Evolutionary conservation across 441 rosid species (phyloP), one percentile per base, ranked within the genome.

Genomic region (Eugenia klotzschiana): DNA sequence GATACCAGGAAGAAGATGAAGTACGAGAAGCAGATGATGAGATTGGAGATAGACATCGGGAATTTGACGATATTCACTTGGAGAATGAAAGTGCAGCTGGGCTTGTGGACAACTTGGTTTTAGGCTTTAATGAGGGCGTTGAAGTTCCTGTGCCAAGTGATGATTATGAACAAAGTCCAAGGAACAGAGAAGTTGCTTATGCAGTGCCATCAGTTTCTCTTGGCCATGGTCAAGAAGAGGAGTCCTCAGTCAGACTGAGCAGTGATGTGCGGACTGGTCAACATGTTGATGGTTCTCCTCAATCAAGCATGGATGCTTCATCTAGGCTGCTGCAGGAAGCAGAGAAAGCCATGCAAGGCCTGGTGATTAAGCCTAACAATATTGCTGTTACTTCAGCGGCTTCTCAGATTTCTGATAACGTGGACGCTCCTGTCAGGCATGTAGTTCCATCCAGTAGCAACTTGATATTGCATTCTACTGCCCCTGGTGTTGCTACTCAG

Each of bases 81-180:
- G 92, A 91, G 83, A 94, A 91, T 84, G 92, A 93, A 84, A 90
- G 83, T 81, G 89, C 94, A 23, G 81, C 90, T 56, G 86, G 85
- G 83, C 88, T 90, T 88, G 83, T 86, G 85, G 92, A 89, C 56
- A 92, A 93, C 87, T 87, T 92, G 87, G 97, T 97, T 79, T 87
- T 94, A 83, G 96, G 98, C 85, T 94, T 95, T 91, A 92, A 94
- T 88, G 98, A 94, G 89, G 98, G 98, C 69, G 91, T 93, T 83
- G 98, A 94, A 91, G 97, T 95, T 88, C 90, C 86, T 84, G 89
- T 95, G 92, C 95, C 94, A 80, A 92, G 87, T 80, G 98, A 94
- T 83, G 98, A 93, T 86, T 90, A 91, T 82, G 98, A 93, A 81
- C 91, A 88, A 90, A 85, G 92, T 82, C 91, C 91, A 54, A 87